Evolutionary conservation across 345 rosid genomes (phyloP).

Genomic region (Firmiana major): DNA sequence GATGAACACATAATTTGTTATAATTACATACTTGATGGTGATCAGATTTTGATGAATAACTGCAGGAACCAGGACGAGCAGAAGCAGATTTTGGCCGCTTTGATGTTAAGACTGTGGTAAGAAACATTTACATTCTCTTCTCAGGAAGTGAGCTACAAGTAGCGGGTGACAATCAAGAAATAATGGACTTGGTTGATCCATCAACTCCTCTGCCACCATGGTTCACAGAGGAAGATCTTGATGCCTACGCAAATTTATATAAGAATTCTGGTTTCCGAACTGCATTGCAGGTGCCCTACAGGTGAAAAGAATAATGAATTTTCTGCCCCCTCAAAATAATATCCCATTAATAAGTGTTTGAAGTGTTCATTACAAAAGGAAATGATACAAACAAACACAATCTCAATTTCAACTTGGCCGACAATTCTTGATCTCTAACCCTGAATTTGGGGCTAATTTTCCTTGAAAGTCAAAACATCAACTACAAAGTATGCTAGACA

Average conservation of each 20-base stretch:
- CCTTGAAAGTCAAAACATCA: not conserved
- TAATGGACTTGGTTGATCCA: conserved; percentile 50
- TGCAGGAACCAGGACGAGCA: conserved; percentile 37
- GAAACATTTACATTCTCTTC: conserved; percentile 45
- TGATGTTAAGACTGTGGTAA: conserved; percentile 41
- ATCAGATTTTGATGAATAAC: not conserved
- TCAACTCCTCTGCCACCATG: conserved; percentile 44
- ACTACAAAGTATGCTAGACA: not conserved
- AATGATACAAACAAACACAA: not conserved
- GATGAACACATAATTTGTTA: not conserved
- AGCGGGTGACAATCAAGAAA: conserved; percentile 41
- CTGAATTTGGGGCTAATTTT: not conserved
- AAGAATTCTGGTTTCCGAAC: conserved; percentile 42
- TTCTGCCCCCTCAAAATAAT: not conserved
- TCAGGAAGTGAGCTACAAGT: conserved; percentile 30
- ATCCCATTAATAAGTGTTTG: not conserved
- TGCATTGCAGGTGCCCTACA: conserved; percentile 46
- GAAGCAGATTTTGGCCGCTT: conserved; percentile 49
- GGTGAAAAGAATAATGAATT: conserved; percentile 17
- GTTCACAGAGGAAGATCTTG: conserved; percentile 46
- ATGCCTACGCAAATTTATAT: conserved; percentile 36
- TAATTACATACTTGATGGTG: not conserved
- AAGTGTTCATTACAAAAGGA: not conserved
- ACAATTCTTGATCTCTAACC: not conserved
- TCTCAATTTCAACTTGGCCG: not conserved